Evolutionary conservation across 2,329 filamentous ascomycete genomes (phyloP).

Genomic region (Cladosporium sp.): DNA sequence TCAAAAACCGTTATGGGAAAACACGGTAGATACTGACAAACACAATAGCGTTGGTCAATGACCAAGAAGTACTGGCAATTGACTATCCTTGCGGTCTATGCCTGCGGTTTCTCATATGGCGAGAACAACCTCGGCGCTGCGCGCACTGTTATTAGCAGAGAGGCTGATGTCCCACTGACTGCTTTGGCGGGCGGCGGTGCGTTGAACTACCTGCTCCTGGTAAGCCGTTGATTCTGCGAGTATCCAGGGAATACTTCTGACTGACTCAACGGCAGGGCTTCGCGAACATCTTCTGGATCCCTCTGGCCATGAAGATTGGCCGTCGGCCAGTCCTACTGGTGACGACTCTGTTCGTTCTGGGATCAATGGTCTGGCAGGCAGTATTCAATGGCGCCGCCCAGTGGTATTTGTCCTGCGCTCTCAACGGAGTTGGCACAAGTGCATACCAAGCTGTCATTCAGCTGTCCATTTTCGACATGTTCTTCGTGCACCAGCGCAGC

Average conservation of each 20-base stretch:
- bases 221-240: neutral
- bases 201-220: conserved; percentile 37
- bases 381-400: conserved; percentile 26
- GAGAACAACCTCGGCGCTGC: conserved; percentile 40
- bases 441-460: conserved; percentile 38
- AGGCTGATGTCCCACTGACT: conserved; percentile 35
- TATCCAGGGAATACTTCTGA: neutral
- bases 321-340: conserved; percentile 37
- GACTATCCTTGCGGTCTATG: conserved; percentile 37
- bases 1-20: neutral
- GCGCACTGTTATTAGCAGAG: conserved; percentile 38
- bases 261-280: neutral
- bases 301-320: conserved; percentile 34
- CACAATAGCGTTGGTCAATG: conserved; percentile 26
- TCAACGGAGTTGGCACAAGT: conserved; percentile 33
- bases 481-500: conserved; percentile 37
- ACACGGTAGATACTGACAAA: neutral
- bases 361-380: conserved; percentile 31
- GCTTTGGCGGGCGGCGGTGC: conserved; percentile 40
- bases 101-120: conserved; percentile 38
- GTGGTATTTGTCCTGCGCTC: conserved; percentile 27
- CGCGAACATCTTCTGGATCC: conserved; percentile 39
- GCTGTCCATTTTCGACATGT: conserved; percentile 38
- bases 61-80: conserved; percentile 38
- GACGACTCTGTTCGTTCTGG: conserved; percentile 30